Evolutionary conservation across 2,329 filamentous ascomycete species (phyloP).

Genomic region (Beauveria australis): DNA sequence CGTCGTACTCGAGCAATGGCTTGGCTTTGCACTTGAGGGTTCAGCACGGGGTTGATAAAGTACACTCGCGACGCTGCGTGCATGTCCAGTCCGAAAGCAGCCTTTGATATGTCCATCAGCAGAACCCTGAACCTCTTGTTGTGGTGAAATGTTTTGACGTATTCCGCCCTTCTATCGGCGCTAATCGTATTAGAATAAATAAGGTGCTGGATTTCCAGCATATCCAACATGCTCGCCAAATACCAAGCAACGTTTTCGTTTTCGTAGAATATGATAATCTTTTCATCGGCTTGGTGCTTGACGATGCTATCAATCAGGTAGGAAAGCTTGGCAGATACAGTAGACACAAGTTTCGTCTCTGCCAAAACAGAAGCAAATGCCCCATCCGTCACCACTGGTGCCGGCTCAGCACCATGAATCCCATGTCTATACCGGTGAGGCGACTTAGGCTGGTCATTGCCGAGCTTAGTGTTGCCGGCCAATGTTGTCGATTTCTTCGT

Average conservation of each 20-base stretch:
- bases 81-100: slow-evolving; percentile 81
- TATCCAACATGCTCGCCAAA: slow-evolving; percentile 72
- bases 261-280: slow-evolving; percentile 90
- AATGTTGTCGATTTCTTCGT: slow-evolving; percentile 20
- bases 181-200: slow-evolving; percentile 60
- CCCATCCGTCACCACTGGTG: slow-evolving; percentile 17
- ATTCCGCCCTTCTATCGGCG: slow-evolving; percentile 57
- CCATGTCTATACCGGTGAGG: slow-evolving; percentile 21
- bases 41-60: slow-evolving; percentile 82
- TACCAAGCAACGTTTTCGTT: slow-evolving; percentile 82
- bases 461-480: slow-evolving; percentile 36
- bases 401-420: slow-evolving; percentile 17
- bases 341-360: slow-evolving; percentile 61
- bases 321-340: slow-evolving; percentile 77
- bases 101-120: slow-evolving; percentile 85
- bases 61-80: slow-evolving; percentile 76
- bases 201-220: slow-evolving; percentile 53
- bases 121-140: slow-evolving; percentile 64
- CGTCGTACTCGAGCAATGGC: slow-evolving; percentile 84
- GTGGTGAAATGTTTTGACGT: slow-evolving; percentile 71
- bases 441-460: slow-evolving; percentile 27
- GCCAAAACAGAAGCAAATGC: slow-evolving; percentile 40
- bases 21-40: slow-evolving; percentile 78
- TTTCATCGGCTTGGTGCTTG: slow-evolving; percentile 61
- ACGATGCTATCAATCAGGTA: slow-evolving; percentile 72